Conservation (phyloP, 305 asterid genomes). For the Salvia sclarea region DNA sequence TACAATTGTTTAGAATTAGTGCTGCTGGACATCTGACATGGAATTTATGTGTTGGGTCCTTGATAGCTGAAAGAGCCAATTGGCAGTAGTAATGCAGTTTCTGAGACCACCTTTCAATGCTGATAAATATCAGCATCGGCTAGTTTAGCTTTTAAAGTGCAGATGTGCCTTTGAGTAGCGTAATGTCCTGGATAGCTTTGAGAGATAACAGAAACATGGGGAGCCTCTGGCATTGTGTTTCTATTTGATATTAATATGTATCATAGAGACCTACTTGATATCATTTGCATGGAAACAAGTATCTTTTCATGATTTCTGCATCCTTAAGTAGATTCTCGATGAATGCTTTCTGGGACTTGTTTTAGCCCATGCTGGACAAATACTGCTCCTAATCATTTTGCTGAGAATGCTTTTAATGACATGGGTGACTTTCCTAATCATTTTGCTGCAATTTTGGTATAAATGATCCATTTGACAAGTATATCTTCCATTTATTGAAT, state of each 20-base stretch:
- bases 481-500: not conserved
- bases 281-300: not conserved
- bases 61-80: conserved; percentile 9
- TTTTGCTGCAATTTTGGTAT: not conserved
- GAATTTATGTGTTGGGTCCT: conserved; percentile 3
- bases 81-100: not conserved
- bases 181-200: conserved; percentile 3
- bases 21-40: not conserved
- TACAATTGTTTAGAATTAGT: not conserved
- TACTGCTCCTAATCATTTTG: not conserved
- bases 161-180: conserved; percentile 9
- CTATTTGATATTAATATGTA: not conserved
- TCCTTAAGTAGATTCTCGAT: conserved; percentile 19
- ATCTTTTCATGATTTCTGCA: conserved; percentile 5
- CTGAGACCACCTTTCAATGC: not conserved
- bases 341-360: not conserved
- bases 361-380: conserved; percentile 16
- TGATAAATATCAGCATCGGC: conserved; percentile 13
- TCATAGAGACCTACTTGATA: not conserved
- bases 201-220: conserved; percentile 6
- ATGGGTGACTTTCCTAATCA: conserved; percentile 7
- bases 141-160: conserved; percentile 19
- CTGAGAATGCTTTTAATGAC: conserved; percentile 17
- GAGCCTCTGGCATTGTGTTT: not conserved
- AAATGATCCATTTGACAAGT: not conserved